Evolutionary conservation across 352 stramenopile species (phyloP).

Genomic region (Stephanocyclus meneghinianus): DNA sequence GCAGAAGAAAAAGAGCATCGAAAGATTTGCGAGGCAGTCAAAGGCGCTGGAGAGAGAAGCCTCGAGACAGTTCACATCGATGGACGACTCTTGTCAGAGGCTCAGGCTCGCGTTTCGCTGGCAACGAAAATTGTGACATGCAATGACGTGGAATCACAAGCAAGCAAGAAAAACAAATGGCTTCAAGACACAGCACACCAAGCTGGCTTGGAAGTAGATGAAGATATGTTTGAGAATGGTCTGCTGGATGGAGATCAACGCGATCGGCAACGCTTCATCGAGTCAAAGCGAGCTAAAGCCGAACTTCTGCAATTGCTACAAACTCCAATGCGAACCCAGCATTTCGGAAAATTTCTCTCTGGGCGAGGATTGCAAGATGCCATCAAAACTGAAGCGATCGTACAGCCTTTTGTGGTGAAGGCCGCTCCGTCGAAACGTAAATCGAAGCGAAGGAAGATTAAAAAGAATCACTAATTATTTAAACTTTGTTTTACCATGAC

Average conservation of each 20-base stretch:
- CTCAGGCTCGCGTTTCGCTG: conserved; percentile 74
- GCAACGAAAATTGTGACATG: conserved; percentile 77
- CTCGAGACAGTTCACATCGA: conserved; percentile 69
- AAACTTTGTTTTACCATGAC: background rate
- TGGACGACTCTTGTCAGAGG: conserved; percentile 62
- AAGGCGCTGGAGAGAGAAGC: conserved; percentile 30
- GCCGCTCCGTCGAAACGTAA: conserved; percentile 22
- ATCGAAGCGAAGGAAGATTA: conserved; percentile 14
- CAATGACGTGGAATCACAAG: conserved; percentile 64
- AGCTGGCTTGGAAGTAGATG: conserved; percentile 80
- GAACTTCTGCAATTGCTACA: conserved; percentile 63
- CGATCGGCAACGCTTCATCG: conserved; percentile 55
- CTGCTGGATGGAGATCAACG: conserved; percentile 54
- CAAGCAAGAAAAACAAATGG: conserved; percentile 75
- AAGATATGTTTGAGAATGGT: conserved; percentile 74
- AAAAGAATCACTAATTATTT: background rate
- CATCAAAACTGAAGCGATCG: conserved; percentile 50
- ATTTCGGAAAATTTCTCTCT: conserved; percentile 81
- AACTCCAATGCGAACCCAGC: conserved; percentile 72
- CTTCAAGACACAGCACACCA: conserved; percentile 75
- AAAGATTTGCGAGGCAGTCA: conserved; percentile 69
- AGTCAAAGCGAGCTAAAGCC: conserved; percentile 64
- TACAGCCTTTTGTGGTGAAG: conserved; percentile 54
- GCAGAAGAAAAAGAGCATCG: conserved; percentile 76
- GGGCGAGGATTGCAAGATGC: conserved; percentile 42